Conservation (phyloP, 2,329 filamentous ascomycete species). For the Exserohilum turcica region DNA sequence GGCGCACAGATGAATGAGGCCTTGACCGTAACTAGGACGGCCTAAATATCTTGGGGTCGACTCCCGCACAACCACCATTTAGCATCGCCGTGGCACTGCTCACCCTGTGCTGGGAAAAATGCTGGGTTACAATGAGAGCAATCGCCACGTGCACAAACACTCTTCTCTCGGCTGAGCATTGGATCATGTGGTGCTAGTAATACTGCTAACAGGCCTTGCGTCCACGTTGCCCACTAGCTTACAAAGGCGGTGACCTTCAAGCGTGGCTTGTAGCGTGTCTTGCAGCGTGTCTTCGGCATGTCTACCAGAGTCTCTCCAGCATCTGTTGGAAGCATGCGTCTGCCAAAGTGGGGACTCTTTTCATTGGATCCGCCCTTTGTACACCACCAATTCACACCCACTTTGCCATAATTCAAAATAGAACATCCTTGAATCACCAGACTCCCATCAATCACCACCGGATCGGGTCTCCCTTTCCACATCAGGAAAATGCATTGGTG, state of each 20-base stretch:
- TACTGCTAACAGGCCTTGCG: neutral
- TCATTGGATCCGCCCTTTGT: neutral
- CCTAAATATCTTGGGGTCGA: neutral
- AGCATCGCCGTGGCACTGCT: neutral
- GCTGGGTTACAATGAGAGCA: neutral
- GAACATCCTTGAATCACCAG: neutral
- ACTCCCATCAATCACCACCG: neutral
- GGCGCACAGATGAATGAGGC: neutral
- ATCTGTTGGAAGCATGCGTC: neutral
- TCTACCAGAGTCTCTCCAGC: neutral
- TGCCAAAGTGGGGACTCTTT: neutral
- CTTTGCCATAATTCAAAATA: neutral
- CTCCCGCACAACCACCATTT: neutral
- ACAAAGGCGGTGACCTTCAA: neutral
- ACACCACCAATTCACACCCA: too few species aligned
- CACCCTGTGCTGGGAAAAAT: neutral
- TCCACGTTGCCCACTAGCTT: neutral
- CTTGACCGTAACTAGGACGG: neutral
- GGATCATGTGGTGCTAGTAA: neutral
- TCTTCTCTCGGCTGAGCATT: neutral
- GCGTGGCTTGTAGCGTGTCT: neutral
- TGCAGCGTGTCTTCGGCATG: neutral
- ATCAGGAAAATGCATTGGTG: conserved; percentile 16
- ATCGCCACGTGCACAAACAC: too few species aligned
- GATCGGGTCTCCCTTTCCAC: neutral